A percentile compares a stretch with the other conserved stretches of the same genome.
Evolutionary conservation across 2,329 filamentous ascomycete genomes (phyloP).

Genomic region (Aspergillus clavatus): DNA sequence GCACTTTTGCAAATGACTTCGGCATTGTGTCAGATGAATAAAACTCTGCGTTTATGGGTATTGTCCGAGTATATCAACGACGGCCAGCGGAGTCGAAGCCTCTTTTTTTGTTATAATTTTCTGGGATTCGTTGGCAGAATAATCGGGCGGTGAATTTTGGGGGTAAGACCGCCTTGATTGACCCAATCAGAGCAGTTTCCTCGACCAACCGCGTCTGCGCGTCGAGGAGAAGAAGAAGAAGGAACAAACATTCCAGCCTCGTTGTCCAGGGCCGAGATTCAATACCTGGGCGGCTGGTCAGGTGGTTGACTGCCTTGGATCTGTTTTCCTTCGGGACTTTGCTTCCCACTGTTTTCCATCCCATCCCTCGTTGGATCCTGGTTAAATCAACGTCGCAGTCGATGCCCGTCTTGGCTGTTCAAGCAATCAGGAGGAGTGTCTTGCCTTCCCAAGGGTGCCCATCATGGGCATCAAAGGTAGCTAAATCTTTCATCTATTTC

Average conservation of each 20-base stretch:
- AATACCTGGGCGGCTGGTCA: constrained; percentile 2
- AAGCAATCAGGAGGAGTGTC: constrained; percentile 28
- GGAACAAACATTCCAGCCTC: constrained; percentile 31
- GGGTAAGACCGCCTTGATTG: constrained; percentile 5
- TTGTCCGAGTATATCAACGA: not conserved
- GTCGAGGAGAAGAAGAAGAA: constrained; percentile 25
- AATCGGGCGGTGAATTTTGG: constrained; percentile 23
- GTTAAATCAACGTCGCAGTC: constrained; percentile 4
- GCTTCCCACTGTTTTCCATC: constrained; percentile 1
- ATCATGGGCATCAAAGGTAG: constrained; percentile 46
- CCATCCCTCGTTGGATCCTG: constrained; percentile 2
- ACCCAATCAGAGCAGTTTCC: constrained; percentile 15
- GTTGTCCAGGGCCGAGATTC: constrained; percentile 15
- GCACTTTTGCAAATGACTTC: constrained; percentile 71
- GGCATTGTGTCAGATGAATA: constrained; percentile 55
- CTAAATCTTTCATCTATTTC: constrained; percentile 2
- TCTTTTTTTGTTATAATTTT: constrained; percentile 18
- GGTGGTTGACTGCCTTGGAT: constrained; percentile 11
- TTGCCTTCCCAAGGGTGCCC: constrained; percentile 23
- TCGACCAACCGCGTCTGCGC: constrained; percentile 28
- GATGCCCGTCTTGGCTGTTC: constrained; percentile 18
- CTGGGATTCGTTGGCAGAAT: constrained; percentile 30
- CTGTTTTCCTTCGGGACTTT: constrained; percentile 1
- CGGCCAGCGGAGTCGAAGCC: constrained; percentile 5
- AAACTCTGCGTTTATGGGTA: constrained; percentile 1